Percentiles rank a stretch among this genome's conserved stretches.
Evolutionary conservation across 306 rosid species (phyloP).

Genomic region (Trifolium repens): DNA sequence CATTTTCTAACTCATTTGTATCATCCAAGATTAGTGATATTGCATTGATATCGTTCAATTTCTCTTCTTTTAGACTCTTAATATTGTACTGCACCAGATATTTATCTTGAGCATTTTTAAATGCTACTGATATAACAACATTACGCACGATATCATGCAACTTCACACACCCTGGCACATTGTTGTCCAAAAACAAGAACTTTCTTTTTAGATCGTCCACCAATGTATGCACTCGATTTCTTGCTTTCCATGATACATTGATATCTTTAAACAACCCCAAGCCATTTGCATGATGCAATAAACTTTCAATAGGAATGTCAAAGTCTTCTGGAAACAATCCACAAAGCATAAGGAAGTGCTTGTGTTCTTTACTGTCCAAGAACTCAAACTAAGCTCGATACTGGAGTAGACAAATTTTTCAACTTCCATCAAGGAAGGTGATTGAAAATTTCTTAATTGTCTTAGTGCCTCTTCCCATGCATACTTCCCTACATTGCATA

Average conservation of each 20-base stretch:
- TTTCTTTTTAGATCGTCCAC: neutral
- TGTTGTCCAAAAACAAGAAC: neutral
- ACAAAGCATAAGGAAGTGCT: neutral
- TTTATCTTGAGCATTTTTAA: neutral
- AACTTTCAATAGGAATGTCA: neutral
- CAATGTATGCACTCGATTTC: neutral
- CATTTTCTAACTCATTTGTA: neutral
- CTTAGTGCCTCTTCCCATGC: neutral
- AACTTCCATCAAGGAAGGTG: neutral
- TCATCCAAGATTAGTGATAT: neutral
- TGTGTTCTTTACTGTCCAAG: neutral
- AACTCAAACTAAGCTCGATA: neutral
- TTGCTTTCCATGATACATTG: neutral
- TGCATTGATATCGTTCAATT: neutral
- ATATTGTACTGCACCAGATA: neutral
- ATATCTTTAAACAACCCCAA: neutral
- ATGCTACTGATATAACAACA: neutral
- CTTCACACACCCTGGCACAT: conserved; percentile 34
- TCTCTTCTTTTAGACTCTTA: neutral
- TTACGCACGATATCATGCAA: conserved; percentile 24
- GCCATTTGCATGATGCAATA: neutral
- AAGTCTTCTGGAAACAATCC: neutral
- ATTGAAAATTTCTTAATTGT: neutral
- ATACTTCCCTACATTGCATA: too few species aligned
- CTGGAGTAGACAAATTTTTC: neutral